Evolutionary conservation across 805 yeast genomes (phyloP), one percentile per base, ranked within the genome.

Genomic region (Starmera dryadoides): DNA sequence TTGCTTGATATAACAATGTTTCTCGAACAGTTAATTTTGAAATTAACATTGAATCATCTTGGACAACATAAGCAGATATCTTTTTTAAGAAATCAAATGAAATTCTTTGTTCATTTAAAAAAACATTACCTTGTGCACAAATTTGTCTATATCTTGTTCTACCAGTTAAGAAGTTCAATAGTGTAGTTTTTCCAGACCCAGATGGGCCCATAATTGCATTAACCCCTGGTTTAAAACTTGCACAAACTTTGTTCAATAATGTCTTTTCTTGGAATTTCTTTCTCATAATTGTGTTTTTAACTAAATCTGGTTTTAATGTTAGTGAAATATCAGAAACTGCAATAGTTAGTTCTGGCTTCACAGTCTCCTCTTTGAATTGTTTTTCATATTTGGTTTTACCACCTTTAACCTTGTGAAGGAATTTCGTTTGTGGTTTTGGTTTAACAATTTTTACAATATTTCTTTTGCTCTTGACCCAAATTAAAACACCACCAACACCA

Each of bases 141-240:
- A 26, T 49, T 34, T 39, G 58, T 40, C 42, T 48, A 3, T 62
- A 58, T 31, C 59, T 56, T 8, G 77, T 53, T 38, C 93, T 66
- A 19, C 79, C 77, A 18, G 93, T 78, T 16, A 83, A 61, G 29
- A 70, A 59, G 52, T 80, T 83, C 45, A 83, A 59, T 33, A 84
- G 54, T 0, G 89, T 76, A 0, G 87, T 78, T 51, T 83, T 83
- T 9, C 93, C 93, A 0, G 84, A 77, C 0, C 91, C 91, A 1
- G 88, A 81, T 0, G 91, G 89, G 0, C 93, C 93, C 79, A 83
- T 74, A 33, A 83, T 81, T 4, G 81, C 86, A 52, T 81, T 83
- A 9, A 84, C 63, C 14, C 80, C 77, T 1, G 97, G 95, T 37
- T 74, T 73, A 5, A 81, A 95, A 6, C 75, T 45, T 3, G 97